Percentiles rank a stretch among this genome's conserved stretches.
These are phyloP conservation scores for Candida stauntonica DNA, from an alignment of 805 yeast species.

Conservation along the genomic window DNA sequence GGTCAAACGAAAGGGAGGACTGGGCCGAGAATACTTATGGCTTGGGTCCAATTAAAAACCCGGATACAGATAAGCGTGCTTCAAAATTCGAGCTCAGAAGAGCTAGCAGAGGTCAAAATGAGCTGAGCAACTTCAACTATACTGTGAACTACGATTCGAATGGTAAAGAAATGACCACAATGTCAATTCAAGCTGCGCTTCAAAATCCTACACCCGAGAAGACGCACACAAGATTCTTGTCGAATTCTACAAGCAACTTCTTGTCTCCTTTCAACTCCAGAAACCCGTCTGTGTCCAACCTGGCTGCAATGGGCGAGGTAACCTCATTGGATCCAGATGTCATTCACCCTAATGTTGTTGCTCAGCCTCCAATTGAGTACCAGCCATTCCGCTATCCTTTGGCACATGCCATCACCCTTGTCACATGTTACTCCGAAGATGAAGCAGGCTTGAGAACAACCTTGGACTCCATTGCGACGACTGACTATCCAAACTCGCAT, in stretches of 20 bases:
- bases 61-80: slow-evolving; percentile 33
- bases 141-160: slow-evolving; percentile 15
- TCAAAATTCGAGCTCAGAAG: slow-evolving; percentile 33
- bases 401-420: slow-evolving; percentile 66
- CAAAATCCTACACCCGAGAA: slow-evolving; percentile 2
- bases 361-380: slow-evolving; percentile 87
- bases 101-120: slow-evolving; percentile 31
- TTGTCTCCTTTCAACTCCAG: slow-evolving; percentile 23
- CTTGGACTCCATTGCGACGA: slow-evolving; percentile 87
- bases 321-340: slow-evolving; percentile 52
- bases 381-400: slow-evolving; percentile 86
- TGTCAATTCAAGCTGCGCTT: slow-evolving; percentile 58
- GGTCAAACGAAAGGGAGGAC: slow-evolving; percentile 67
- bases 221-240: slow-evolving; percentile 11
- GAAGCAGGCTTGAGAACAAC: slow-evolving; percentile 82
- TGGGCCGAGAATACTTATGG: slow-evolving; percentile 72
- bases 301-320: slow-evolving; percentile 26
- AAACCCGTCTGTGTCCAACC: slow-evolving; percentile 23
- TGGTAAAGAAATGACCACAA: slow-evolving; percentile 42
- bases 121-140: slow-evolving; percentile 17
- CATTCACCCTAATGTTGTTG: slow-evolving; percentile 73
- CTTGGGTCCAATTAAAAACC: slow-evolving; percentile 41
- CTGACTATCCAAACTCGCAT: slow-evolving; percentile 94
- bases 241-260: slow-evolving; percentile 11
- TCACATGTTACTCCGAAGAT: slow-evolving; percentile 95